Conservation (phyloP, 352 stramenopile genomes). For the Thraustochytrium striatum region DNA sequence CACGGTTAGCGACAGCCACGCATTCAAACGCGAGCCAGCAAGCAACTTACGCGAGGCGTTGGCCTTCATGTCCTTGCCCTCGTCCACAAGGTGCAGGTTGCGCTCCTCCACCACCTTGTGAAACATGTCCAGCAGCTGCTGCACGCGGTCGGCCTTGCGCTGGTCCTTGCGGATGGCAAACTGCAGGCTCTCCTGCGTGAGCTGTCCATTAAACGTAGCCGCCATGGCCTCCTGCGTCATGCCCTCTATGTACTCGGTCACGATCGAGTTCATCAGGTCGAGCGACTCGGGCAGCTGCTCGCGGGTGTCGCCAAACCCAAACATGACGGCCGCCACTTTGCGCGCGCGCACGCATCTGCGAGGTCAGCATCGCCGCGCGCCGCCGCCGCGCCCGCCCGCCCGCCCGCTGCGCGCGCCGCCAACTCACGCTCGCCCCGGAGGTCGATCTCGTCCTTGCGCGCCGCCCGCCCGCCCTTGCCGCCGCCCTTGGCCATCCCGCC, state of each 20-base stretch:
- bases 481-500: no score
- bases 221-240: conserved; percentile 35
- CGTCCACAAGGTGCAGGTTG: conserved; percentile 11
- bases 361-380: no score
- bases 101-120: conserved; percentile 33
- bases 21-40: no score
- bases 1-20: no score
- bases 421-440: no score
- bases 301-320: conserved; percentile 31
- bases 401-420: no score
- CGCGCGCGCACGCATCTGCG: background rate
- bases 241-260: conserved; percentile 44
- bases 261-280: conserved; percentile 38
- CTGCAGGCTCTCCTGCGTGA: conserved; percentile 12
- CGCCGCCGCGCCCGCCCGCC: no score
- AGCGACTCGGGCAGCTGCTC: conserved; percentile 32
- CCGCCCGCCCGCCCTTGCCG: no score
- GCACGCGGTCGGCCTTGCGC: conserved; percentile 34
- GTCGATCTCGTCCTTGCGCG: no score
- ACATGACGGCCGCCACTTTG: conserved; percentile 30
- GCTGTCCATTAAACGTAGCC: background rate
- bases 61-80: background rate
- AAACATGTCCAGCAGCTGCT: conserved; percentile 25
- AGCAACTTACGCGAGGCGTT: no score
- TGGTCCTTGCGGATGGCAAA: conserved; percentile 32